These are phyloP conservation scores for Gentiana dahurica DNA, from an alignment of 257 asterid genomes.

Conservation along the genomic window DNA sequence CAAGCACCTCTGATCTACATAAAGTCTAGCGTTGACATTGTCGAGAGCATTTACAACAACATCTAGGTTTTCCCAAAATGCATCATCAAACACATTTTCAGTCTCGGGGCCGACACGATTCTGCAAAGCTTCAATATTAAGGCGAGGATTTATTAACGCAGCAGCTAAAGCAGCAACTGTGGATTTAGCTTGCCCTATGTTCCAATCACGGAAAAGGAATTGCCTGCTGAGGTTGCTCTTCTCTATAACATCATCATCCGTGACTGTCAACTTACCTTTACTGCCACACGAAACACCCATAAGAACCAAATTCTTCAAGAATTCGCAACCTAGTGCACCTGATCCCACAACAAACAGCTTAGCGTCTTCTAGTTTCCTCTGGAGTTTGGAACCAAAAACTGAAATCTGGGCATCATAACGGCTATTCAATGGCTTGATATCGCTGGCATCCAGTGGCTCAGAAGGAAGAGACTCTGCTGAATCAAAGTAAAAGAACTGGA, in stretches of 20 bases:
- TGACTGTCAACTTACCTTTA: conserved; percentile 62
- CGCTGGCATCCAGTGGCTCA: conserved; percentile 60
- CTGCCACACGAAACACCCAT: conserved; percentile 85
- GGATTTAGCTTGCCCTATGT: conserved; percentile 92
- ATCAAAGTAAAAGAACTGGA: conserved; percentile 89
- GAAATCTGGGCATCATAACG: conserved; percentile 96
- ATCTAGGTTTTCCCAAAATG: conserved; percentile 75
- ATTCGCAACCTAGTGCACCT: conserved; percentile 96
- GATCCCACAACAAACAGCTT: conserved; percentile 79
- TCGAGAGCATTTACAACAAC: conserved; percentile 85
- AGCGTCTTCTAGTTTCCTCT: conserved; percentile 78
- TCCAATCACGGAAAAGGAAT: conserved; percentile 91
- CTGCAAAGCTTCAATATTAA: conserved; percentile 74
- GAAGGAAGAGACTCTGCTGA: conserved; percentile 87
- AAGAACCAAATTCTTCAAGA: conserved; percentile 78
- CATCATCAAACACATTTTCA: conserved; percentile 76
- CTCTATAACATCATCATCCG: conserved; percentile 95
- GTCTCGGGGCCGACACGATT: conserved; percentile 88
- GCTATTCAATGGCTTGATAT: conserved; percentile 60
- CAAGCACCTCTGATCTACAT: conserved; percentile 91
- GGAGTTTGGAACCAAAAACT: conserved; percentile 76
- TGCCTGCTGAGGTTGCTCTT: conserved; percentile 95
- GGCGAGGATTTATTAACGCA: conserved; percentile 46
- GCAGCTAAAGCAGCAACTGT: conserved; percentile 92
- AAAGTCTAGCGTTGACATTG: conserved; percentile 88